These are phyloP conservation scores for Coemansia sp. DNA, from an alignment of 192 early-diverging fungal species.

Conservation along the genomic window DNA sequence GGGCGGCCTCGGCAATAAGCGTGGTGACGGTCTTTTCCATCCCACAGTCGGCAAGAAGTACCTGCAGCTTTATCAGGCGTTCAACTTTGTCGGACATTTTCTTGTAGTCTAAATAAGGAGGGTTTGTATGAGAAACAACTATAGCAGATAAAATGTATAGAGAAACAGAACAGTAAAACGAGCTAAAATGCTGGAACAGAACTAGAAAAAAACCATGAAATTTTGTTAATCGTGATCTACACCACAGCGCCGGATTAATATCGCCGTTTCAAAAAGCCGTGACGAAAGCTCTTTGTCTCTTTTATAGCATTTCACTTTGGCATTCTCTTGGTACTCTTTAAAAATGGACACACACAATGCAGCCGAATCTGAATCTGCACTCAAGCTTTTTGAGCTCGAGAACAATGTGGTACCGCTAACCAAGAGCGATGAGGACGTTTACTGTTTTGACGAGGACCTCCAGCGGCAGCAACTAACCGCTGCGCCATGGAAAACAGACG, in stretches of 20 bases:
- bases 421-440: conserved; percentile 72
- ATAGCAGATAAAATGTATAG: not conserved
- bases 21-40: conserved; percentile 27
- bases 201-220: not conserved
- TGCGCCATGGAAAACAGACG: conserved; percentile 81
- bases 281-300: not conserved
- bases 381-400: conserved; percentile 54
- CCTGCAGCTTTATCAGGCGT: conserved; percentile 29
- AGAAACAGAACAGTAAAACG: not conserved
- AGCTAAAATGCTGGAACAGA: not conserved
- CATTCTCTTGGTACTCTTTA: not conserved
- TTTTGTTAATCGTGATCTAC: conserved; percentile 2
- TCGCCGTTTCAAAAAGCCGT: not conserved
- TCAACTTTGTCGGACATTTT: conserved; percentile 11
- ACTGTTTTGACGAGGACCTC: conserved; percentile 71
- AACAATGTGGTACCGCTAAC: conserved; percentile 76
- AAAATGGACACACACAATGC: conserved; percentile 16
- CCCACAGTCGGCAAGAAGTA: conserved; percentile 31
- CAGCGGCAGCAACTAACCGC: conserved; percentile 63
- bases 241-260: not conserved
- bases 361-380: conserved; percentile 16
- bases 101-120: too few species aligned
- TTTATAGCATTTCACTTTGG: conserved; percentile 8
- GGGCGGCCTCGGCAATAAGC: conserved; percentile 37
- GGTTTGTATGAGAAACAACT: too few species aligned